These are phyloP conservation scores for Cinnamomum chago DNA, from an alignment of 164 flowering plant genomes.

Conservation along the genomic window DNA sequence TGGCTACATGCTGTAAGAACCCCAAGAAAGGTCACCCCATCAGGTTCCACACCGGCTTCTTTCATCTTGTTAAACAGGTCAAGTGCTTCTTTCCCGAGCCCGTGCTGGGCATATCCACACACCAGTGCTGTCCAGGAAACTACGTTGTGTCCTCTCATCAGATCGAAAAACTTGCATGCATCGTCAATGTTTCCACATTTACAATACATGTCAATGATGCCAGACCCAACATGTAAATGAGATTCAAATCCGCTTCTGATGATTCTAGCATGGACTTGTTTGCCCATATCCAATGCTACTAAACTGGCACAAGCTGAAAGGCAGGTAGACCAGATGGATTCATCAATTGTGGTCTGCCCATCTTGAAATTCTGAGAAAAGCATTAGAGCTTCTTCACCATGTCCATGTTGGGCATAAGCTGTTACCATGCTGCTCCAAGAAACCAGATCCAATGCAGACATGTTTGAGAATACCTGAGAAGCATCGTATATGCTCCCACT, in stretches of 20 bases:
- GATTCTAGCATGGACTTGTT: slow-evolving; percentile 49
- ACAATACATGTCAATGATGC: slow-evolving; percentile 64
- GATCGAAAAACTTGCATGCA: slow-evolving; percentile 45
- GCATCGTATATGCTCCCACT: slow-evolving; percentile 8
- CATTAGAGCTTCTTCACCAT: slow-evolving; percentile 29
- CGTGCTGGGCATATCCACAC: slow-evolving; percentile 70
- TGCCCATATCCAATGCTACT: slow-evolving; percentile 35
- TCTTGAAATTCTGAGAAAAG: slow-evolving; percentile 40
- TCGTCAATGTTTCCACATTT: slow-evolving; percentile 56
- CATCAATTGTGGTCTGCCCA: slow-evolving; percentile 45
- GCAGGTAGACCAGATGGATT: slow-evolving; percentile 69
- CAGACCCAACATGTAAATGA: slow-evolving; percentile 55
- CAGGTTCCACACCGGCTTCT: slow-evolving; percentile 41
- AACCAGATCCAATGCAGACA: slow-evolving; percentile 17
- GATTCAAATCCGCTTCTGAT: slow-evolving; percentile 55
- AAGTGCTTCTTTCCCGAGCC: slow-evolving; percentile 47
- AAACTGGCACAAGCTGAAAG: slow-evolving; percentile 61
- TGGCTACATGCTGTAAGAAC: slow-evolving; percentile 81
- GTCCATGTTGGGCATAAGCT: slow-evolving; percentile 37
- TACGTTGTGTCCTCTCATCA: slow-evolving; percentile 49
- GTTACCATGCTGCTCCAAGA: slow-evolving; percentile 54
- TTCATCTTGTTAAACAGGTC: slow-evolving; percentile 57
- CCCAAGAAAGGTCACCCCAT: slow-evolving; percentile 68
- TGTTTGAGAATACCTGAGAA: slow-evolving; percentile 11
- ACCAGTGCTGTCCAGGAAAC: slow-evolving; percentile 80